Base-by-base conservation (phyloP, 768 basidiomycete genomes). In the Mycena belliarum region DNA sequence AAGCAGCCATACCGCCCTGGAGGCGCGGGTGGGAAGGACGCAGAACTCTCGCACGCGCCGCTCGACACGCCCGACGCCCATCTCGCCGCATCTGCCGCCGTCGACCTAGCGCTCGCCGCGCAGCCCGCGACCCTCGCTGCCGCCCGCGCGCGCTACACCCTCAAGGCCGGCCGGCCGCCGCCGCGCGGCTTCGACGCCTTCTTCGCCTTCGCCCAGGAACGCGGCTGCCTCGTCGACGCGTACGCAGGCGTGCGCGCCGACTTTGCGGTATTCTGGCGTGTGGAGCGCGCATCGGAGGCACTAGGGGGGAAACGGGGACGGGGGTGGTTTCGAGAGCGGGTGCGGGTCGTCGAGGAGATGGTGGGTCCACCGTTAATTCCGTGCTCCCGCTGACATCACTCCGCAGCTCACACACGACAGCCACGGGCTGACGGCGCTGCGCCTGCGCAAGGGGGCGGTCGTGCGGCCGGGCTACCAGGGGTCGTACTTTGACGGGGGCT, bases 401-500 rank as follows among this genome's bases (percentile, higher is more conserved):
- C 12, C 29, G 60, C 25, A 15, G 14, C 33, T 4, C 12, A 56
- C 0, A 10, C 10, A 0, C 6, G 58, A 59, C 37, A 1, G 49
- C 2, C 54, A 35, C 33, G 62, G 62, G 21, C 14, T 63, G 29
- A 56, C 54, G 2, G 43, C 55, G 10, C 57, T 63, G 21, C 25
- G 29, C 4, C 26, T 63, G 3, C 29, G 42, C 11, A 43, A 41
- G 20, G 62, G 57, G 2, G 12, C 1, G 6, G 62, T 52, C 6
- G 50, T 49, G 16, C 38, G 33, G 11, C 55, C 62, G 8, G 53
- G 42, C 10, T 35, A 51, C 18, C 35, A 35, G 26, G 57, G 46
- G 40, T 37, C 54, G 45, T 63, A 63, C 12, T 63, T 63, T 15
- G 62, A 63, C 37, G 62, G 51, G 6, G 58, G 49, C 28, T 63